These are phyloP conservation scores for Phytophthora quininea DNA, from an alignment of 352 stramenopile species.

Conservation along the genomic window DNA sequence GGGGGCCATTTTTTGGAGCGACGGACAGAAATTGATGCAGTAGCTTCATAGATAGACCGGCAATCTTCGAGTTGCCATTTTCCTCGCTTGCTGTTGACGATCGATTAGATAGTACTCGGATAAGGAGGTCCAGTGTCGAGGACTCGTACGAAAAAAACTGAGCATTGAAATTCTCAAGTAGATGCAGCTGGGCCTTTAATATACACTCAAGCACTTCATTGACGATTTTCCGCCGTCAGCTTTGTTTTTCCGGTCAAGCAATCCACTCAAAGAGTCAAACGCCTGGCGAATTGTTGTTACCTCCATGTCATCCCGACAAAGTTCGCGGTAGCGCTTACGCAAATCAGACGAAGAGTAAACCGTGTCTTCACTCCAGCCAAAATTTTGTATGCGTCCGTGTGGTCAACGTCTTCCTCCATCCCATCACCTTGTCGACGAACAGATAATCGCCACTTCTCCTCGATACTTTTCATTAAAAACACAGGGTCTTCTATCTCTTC, in stretches of 20 bases:
- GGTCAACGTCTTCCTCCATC: conserved; percentile 48
- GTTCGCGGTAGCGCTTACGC: conserved; percentile 63
- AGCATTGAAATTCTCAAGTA: conserved; percentile 76
- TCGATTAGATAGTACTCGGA: conserved; percentile 33
- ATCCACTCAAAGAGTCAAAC: conserved; percentile 62
- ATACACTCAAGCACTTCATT: conserved; percentile 78
- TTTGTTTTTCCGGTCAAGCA: conserved; percentile 61
- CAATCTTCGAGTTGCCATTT: conserved; percentile 24
- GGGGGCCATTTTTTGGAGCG: conserved; percentile 57
- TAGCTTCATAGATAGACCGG: conserved; percentile 40
- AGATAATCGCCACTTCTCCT: conserved; percentile 78
- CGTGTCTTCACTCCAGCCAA: conserved; percentile 64
- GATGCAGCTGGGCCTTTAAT: conserved; percentile 63
- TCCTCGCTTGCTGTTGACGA: conserved; percentile 19
- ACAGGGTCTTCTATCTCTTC: conserved; percentile 79
- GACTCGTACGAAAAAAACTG: conserved; percentile 84
- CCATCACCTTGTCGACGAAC: conserved; percentile 51
- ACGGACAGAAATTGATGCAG: conserved; percentile 44
- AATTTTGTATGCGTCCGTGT: conserved; percentile 66
- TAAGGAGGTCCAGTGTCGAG: conserved; percentile 63
- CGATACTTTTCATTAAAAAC: conserved; percentile 76
- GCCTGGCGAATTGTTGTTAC: conserved; percentile 58
- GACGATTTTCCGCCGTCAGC: conserved; percentile 56
- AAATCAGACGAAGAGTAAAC: conserved; percentile 57
- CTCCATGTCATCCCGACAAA: conserved; percentile 57